phyloP scores from a whole-genome alignment of 1,139 yeast genomes.

The Debaryomyces robertsiae region DNA sequence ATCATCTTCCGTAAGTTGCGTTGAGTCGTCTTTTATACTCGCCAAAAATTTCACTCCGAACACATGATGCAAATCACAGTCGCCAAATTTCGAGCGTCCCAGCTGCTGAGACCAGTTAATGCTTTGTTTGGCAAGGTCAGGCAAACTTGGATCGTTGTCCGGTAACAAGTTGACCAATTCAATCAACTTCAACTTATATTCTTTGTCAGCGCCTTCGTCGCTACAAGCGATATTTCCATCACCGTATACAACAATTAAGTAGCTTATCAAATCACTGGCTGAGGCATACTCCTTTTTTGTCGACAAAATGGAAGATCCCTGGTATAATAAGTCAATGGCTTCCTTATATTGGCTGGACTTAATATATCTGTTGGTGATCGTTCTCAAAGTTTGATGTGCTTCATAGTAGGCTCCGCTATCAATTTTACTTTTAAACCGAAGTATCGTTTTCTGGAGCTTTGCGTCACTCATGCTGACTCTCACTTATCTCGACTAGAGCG shows the following conservation, averaged over 20 bases:
- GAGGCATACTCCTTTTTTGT: conserved; percentile 75
- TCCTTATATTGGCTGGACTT: conserved; percentile 65
- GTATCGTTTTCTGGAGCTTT: conserved; percentile 61
- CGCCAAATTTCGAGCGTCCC: conserved; percentile 60
- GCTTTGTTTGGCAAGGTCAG: conserved; percentile 64
- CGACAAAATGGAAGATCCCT: conserved; percentile 68
- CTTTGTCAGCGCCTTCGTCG: conserved; percentile 31
- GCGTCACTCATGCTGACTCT: conserved; percentile 30
- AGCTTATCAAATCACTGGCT: conserved; percentile 75
- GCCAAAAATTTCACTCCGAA: conserved; percentile 66
- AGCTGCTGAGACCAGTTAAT: conserved; percentile 65
- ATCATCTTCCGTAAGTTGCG: conserved; percentile 26
- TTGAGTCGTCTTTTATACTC: conserved; percentile 27
- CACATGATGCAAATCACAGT: conserved; percentile 70
- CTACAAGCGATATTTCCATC: conserved; percentile 42
- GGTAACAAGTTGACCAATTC: conserved; percentile 48
- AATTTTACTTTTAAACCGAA: conserved; percentile 68
- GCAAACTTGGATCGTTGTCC: conserved; percentile 65
- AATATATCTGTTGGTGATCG: conserved; percentile 82
- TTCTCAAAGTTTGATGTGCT: conserved; percentile 91
- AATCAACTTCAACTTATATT: conserved; percentile 40
- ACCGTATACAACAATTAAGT: conserved; percentile 68
- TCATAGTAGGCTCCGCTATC: conserved; percentile 81
- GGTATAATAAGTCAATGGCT: conserved; percentile 72
- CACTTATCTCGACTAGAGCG: background rate